Evolutionary conservation across 306 rosid genomes (phyloP), one percentile per base, ranked within the genome.

Genomic region (Rubus parviflorus): DNA sequence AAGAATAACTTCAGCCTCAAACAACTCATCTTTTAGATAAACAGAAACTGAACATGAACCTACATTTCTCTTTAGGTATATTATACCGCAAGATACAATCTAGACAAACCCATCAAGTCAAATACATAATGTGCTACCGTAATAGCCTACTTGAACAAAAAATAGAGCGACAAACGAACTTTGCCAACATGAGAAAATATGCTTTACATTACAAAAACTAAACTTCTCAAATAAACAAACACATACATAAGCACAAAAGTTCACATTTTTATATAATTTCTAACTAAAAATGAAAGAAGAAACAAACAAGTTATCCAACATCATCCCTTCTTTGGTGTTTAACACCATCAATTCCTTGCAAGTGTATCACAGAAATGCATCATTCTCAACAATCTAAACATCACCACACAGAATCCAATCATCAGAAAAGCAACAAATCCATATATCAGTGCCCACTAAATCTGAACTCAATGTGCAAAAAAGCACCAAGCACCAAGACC

Each of bases 31-130:
- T 47, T 46, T 47, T 45, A 1, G 12, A 11, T 1, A 13, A 23
- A 7, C 51, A 13, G 17, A 65, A 20, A 67, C 6, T 60, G 66
- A 72, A 9, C 4, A 38, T 3, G 20, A 48, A 7, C 35, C 20
- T 30, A 13, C 16, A 70, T 20, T 52, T 41, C 35, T 19, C 10
- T 40, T 41, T 7, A 63, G 37, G 25, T 17, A 7, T 42, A 22
- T 56, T 20, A 3, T 25, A n/a, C n/a, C n/a, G n/a, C 60, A 78
- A 48, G 25, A 40, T n/a, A 38, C 65, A 54, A 76, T 51, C 73
- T 49, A 7, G 19, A 54, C 20, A 23, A 73, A 35, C 20, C 51
- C 12, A 63, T 40, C 8, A 60, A 42, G 15, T 8, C 52, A 76
- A 67, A 37, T 49, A 10, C 43, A 61, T 17, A 51, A 57, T 57